Percentiles rank a stretch among this genome's conserved stretches.
These are phyloP conservation scores for Symbiodinium natans DNA, from an alignment of 73 alveolate species.

Conservation along the genomic window DNA sequence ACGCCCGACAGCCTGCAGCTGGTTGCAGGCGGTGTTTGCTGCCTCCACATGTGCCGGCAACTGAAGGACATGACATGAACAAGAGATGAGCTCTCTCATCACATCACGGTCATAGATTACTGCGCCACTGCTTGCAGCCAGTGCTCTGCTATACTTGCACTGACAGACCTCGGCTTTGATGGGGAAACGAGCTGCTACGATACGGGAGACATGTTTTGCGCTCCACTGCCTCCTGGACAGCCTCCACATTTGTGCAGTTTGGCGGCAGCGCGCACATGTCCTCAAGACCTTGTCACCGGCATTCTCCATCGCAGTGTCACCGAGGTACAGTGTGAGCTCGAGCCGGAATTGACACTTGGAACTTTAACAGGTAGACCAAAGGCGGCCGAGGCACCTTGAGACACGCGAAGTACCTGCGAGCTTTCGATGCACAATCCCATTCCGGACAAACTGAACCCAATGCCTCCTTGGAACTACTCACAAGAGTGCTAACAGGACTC, in stretches of 20 bases:
- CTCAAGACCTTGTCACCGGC: constrained; percentile 45
- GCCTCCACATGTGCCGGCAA: neutral
- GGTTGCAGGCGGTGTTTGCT: constrained; percentile 48
- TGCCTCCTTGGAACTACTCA: no score
- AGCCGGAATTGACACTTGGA: no score
- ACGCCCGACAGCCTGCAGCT: constrained; percentile 33
- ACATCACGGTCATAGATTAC: no score
- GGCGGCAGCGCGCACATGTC: constrained; percentile 70
- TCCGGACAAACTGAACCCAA: neutral
- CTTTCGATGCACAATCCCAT: neutral
- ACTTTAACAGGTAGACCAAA: no score
- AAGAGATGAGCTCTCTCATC: no score
- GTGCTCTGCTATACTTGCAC: no score
- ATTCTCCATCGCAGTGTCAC: neutral
- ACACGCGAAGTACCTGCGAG: neutral
- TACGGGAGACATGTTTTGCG: no score
- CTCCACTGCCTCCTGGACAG: constrained; percentile 17
- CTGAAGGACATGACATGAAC: no score
- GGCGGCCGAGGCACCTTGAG: neutral
- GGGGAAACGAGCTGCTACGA: no score
- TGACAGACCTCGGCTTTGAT: no score
- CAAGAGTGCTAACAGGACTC: neutral
- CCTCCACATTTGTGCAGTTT: constrained; percentile 45
- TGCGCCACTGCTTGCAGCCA: no score
- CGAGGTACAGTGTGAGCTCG: no score